Evolutionary conservation across 805 yeast species (phyloP).

Genomic region (Grigorovia humatica): DNA sequence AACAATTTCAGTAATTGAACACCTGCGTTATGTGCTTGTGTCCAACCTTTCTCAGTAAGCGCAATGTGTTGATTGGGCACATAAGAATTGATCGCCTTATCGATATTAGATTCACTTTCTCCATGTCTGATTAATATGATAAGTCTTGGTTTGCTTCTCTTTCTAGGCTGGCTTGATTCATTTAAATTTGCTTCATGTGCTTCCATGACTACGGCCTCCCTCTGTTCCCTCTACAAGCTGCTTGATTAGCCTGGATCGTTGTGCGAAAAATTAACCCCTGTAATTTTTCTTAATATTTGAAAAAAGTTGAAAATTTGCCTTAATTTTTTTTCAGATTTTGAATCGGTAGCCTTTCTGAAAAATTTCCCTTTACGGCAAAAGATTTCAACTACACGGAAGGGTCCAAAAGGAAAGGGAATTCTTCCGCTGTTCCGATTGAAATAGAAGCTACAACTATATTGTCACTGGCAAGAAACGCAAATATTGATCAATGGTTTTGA

Average conservation of each 20-base stretch:
- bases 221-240: not conserved
- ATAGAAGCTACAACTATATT: no score
- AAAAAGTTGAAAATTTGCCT: not conserved
- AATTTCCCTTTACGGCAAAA: not conserved
- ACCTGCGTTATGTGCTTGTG: slow-evolving; percentile 55
- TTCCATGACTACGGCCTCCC: not conserved
- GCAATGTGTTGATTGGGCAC: slow-evolving; percentile 75
- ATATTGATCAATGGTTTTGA: no score
- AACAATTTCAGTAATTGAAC: slow-evolving; percentile 29
- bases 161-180: not conserved
- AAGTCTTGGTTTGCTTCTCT: slow-evolving; percentile 34
- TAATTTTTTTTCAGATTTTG: not conserved
- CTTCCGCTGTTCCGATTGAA: no score
- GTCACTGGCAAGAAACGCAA: no score
- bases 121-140: slow-evolving; percentile 84
- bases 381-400: no score
- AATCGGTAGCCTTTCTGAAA: not conserved
- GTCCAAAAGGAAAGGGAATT: no score
- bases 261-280: not conserved
- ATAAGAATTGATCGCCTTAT: slow-evolving; percentile 66
- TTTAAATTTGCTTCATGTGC: not conserved
- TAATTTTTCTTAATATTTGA: no score
- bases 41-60: slow-evolving; percentile 60
- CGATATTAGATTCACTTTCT: slow-evolving; percentile 82
- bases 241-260: not conserved